Conservation (phyloP, 495 filamentous ascomycete genomes). For the Daldinia concentrica region DNA sequence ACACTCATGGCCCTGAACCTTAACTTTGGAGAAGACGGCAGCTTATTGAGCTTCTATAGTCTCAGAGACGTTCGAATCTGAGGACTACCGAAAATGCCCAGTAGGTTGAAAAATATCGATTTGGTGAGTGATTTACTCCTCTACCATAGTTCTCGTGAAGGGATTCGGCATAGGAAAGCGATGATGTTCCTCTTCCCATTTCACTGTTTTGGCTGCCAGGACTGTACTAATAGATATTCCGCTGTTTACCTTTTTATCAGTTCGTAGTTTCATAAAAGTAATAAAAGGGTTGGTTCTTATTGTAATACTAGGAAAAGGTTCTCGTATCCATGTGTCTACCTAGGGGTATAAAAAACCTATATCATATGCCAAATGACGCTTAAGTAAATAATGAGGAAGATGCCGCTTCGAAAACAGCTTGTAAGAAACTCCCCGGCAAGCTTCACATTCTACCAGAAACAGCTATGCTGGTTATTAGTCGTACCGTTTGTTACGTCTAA, state of each 20-base stretch:
- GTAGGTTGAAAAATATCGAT: neutral
- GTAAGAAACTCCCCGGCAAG: neutral
- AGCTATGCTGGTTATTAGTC: neutral
- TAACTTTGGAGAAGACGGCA: too few relatives aligned
- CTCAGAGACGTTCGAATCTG: neutral
- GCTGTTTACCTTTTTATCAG: neutral
- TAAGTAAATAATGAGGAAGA: neutral
- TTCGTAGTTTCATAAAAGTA: neutral
- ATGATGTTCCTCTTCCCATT: neutral
- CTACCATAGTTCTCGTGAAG: neutral
- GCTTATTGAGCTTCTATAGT: neutral
- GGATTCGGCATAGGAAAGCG: neutral
- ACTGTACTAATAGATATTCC: neutral
- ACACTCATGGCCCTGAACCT: neutral
- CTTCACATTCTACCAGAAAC: neutral
- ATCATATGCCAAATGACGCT: neutral
- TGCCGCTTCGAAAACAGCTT: neutral
- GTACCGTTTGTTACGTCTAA: neutral
- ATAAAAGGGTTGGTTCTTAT: neutral
- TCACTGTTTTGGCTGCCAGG: neutral
- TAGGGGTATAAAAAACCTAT: neutral
- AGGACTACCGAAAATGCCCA: neutral
- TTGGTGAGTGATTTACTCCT: too few relatives aligned
- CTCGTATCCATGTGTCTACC: too few relatives aligned
- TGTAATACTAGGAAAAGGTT: neutral